These are phyloP conservation scores for Medicago lupulina DNA, from an alignment of 306 rosid species.

Conservation along the genomic window DNA sequence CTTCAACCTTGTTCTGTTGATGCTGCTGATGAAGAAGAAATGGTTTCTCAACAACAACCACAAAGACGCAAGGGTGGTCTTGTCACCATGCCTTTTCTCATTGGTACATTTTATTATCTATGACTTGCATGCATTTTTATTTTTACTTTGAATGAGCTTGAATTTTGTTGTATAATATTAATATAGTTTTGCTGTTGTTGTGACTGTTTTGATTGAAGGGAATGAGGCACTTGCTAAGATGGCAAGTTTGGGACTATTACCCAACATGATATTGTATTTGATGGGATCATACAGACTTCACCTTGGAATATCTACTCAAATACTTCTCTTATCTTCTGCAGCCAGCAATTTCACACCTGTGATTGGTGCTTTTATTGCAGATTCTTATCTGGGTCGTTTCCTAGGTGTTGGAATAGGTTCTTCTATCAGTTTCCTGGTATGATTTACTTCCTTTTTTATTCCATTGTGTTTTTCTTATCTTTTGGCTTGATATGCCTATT, in stretches of 20 bases:
- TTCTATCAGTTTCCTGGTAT: slow-evolving; percentile 53
- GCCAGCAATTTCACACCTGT: slow-evolving; percentile 59
- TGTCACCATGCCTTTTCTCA: slow-evolving; percentile 56
- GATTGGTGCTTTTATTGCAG: slow-evolving; percentile 65
- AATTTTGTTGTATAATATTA: neutral
- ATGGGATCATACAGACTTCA: slow-evolving; percentile 57
- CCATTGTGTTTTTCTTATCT: neutral
- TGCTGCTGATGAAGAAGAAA: slow-evolving; percentile 26
- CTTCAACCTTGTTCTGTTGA: slow-evolving; percentile 38
- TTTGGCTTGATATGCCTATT: neutral
- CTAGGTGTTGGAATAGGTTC: slow-evolving; percentile 60
- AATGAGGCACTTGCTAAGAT: slow-evolving; percentile 70
- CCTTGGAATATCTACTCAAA: slow-evolving; percentile 49
- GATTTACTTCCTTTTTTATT: neutral
- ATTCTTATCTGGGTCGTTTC: slow-evolving; percentile 77
- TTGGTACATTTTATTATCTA: no score
- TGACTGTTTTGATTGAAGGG: slow-evolving; percentile 42
- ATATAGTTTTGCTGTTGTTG: neutral
- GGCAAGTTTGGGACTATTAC: slow-evolving; percentile 57
- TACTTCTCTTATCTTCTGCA: slow-evolving; percentile 60
- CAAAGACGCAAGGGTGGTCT: slow-evolving; percentile 61
- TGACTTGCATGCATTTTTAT: no score
- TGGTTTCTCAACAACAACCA: slow-evolving; percentile 25
- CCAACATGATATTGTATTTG: slow-evolving; percentile 69
- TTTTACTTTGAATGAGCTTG: neutral